Conservation (phyloP, 768 basidiomycete species). For the Termitomyces sp. region DNA sequence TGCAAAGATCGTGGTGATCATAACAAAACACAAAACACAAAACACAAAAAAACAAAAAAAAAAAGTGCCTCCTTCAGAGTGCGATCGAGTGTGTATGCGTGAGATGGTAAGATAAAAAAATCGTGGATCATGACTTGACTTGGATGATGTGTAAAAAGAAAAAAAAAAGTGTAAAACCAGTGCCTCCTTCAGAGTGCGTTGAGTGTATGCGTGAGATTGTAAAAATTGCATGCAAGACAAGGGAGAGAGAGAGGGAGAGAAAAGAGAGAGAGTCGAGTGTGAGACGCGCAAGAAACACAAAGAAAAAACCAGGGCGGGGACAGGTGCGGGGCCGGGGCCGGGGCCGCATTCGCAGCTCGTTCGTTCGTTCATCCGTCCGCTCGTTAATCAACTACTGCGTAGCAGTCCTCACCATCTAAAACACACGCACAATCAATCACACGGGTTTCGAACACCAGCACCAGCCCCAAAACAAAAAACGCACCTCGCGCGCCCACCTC, state of each 20-base stretch:
- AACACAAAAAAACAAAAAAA: too few species aligned
- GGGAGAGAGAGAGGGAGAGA: neutral
- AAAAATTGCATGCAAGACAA: constrained; percentile 43
- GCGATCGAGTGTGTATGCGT: constrained; percentile 28
- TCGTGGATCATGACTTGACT: too few species aligned
- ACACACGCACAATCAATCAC: too few species aligned
- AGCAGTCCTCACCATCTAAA: constrained; percentile 82
- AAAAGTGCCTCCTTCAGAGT: constrained; percentile 70
- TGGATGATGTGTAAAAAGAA: too few species aligned
- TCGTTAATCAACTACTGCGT: too few species aligned
- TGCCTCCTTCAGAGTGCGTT: constrained; percentile 73
- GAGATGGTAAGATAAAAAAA: constrained; percentile 27
- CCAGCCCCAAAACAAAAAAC: too few species aligned
- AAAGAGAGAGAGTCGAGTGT: neutral
- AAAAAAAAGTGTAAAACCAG: constrained; percentile 27
- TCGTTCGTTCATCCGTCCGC: constrained; percentile 19
- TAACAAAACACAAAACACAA: too few species aligned
- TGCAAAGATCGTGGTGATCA: constrained; percentile 26
- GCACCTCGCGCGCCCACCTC: constrained; percentile 91
- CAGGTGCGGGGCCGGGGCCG: too few species aligned
- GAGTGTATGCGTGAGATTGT: constrained; percentile 24
- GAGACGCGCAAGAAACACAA: too few species aligned
- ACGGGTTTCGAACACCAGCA: too few species aligned
- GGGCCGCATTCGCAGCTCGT: too few species aligned
- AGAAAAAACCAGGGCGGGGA: too few species aligned